Evolutionary conservation across 306 rosid genomes (phyloP).

Genomic region (Cicer arietinum): DNA sequence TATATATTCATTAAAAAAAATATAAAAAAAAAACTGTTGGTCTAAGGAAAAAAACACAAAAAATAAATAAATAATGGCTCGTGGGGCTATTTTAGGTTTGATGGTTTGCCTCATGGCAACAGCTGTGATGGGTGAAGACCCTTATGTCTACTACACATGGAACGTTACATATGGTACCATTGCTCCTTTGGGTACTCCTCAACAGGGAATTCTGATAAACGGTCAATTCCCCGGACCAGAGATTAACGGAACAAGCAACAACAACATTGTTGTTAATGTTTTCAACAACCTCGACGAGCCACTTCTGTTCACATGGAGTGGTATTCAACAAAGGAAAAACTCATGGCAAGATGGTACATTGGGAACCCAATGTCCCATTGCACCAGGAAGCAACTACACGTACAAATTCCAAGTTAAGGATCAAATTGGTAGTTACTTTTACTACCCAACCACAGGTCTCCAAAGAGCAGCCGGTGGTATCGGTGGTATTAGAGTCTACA

Average conservation of each 20-base stretch:
- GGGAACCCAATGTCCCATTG: constrained; percentile 84
- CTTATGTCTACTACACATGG: constrained; percentile 77
- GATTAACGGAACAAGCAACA: constrained; percentile 75
- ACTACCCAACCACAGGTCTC: constrained; percentile 61
- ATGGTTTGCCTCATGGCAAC: constrained; percentile 53
- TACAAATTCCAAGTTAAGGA: constrained; percentile 87
- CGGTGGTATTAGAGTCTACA: constrained; percentile 68
- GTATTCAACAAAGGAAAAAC: constrained; percentile 83
- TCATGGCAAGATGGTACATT: constrained; percentile 81
- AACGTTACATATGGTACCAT: constrained; percentile 73
- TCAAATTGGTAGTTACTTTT: constrained; percentile 79
- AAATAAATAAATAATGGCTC: constrained; percentile 28
- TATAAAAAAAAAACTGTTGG: background rate
- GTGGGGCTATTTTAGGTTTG: constrained; percentile 25
- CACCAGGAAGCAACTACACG: constrained; percentile 72
- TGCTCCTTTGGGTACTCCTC: constrained; percentile 72
- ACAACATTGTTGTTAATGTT: constrained; percentile 72
- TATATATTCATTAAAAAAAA: background rate
- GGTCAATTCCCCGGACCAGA: constrained; percentile 79
- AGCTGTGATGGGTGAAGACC: constrained; percentile 59
- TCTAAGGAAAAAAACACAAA: background rate
- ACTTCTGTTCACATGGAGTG: constrained; percentile 76
- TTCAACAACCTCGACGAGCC: constrained; percentile 85
- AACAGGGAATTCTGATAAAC: constrained; percentile 82
- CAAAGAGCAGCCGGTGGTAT: constrained; percentile 71